These are phyloP conservation scores for Sordaria brevicollis DNA, from an alignment of 495 filamentous ascomycete species.

Conservation along the genomic window DNA sequence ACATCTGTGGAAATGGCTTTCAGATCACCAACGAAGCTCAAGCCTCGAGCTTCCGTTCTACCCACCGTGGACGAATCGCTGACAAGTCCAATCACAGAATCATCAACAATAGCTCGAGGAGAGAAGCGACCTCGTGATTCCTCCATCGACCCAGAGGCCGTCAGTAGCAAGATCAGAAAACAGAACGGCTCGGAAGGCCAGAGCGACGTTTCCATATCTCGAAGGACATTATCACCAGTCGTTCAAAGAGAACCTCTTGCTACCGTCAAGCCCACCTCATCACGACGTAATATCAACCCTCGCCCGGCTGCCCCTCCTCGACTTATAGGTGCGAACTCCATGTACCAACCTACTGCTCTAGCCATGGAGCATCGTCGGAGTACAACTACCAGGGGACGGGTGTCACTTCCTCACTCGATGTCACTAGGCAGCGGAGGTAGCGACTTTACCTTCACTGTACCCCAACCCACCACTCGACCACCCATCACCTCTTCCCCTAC, in stretches of 20 bases:
- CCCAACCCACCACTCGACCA: background rate
- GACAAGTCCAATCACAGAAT: background rate
- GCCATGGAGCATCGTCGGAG: background rate
- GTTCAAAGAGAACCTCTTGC: background rate
- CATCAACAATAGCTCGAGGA: background rate
- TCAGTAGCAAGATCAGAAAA: conserved; percentile 5
- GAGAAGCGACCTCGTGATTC: conserved; percentile 8
- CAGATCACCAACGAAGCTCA: background rate
- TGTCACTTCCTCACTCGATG: conserved; percentile 2
- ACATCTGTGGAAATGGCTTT: background rate
- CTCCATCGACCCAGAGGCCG: background rate
- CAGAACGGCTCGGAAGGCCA: background rate
- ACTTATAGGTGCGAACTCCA: conserved; percentile 1
- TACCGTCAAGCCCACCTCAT: background rate
- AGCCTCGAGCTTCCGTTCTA: background rate
- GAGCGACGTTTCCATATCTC: background rate
- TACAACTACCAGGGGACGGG: background rate
- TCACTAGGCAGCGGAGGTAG: conserved; percentile 4
- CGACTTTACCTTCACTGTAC: background rate
- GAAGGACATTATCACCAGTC: background rate
- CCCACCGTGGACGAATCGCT: background rate
- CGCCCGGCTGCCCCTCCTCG: background rate
- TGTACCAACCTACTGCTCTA: conserved; percentile 5
- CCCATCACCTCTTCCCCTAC: background rate
- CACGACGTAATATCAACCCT: conserved; percentile 3